Evolutionary conservation across 148 eudicot species (phyloP).

Genomic region (Camellia japonica): DNA sequence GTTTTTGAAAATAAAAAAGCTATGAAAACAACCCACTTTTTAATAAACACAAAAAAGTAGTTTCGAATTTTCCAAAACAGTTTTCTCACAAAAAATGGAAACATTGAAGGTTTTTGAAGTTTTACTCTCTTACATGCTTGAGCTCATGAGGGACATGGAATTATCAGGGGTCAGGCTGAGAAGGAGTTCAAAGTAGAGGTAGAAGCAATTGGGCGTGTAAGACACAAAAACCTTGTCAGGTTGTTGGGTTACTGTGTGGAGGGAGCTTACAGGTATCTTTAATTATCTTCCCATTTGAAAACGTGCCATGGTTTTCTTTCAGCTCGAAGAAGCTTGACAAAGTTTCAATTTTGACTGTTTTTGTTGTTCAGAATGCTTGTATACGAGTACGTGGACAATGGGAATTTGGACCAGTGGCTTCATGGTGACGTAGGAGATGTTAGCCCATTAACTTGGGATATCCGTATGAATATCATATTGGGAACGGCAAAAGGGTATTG

Average conservation of each 20-base stretch:
- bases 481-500: slow-evolving; percentile 88
- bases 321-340: background rate
- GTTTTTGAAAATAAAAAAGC: too few species aligned
- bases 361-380: slow-evolving; percentile 75
- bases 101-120: too few species aligned
- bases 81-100: too few species aligned
- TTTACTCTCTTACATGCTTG: background rate
- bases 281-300: background rate
- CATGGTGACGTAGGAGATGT: slow-evolving; percentile 91
- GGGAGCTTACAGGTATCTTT: slow-evolving; percentile 79
- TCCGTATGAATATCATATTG: slow-evolving; percentile 73
- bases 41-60: too few species aligned
- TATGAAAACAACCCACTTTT: too few species aligned
- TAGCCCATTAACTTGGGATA: slow-evolving; percentile 89
- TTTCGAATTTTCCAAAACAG: too few species aligned
- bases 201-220: slow-evolving; percentile 92
- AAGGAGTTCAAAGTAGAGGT: slow-evolving; percentile 95
- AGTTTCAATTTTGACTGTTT: background rate
- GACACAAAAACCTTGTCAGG: slow-evolving; percentile 93
- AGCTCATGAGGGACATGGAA: slow-evolving; percentile 20
- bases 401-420: slow-evolving; percentile 92
- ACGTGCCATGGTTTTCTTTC: background rate
- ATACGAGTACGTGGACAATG: slow-evolving; percentile 88
- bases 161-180: slow-evolving; percentile 92
- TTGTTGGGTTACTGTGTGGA: slow-evolving; percentile 94